Conservation (phyloP, 495 filamentous ascomycete species). For the Saxophila tyrrhenica region DNA sequence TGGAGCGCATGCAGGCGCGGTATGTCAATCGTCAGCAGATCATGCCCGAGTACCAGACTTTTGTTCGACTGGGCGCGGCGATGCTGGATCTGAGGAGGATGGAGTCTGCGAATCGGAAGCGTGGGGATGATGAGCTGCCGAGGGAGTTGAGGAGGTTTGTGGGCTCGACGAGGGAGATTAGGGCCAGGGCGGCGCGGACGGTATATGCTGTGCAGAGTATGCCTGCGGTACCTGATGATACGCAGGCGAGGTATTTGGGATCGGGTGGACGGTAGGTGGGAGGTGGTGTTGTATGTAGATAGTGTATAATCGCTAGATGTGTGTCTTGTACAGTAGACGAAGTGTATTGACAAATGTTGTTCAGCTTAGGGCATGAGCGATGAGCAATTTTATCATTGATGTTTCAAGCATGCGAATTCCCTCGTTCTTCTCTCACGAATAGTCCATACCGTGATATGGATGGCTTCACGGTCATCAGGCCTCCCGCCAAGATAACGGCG, state of each 20-base stretch:
- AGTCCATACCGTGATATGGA: too few species aligned
- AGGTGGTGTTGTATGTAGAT: too few species aligned
- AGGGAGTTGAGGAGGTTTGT: conserved; percentile 14
- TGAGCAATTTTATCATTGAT: too few species aligned
- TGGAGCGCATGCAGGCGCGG: conserved; percentile 17
- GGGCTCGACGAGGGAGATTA: conserved; percentile 15
- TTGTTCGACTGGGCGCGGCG: conserved; percentile 43
- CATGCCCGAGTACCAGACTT: conserved; percentile 36
- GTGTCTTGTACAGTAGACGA: neutral
- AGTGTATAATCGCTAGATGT: neutral
- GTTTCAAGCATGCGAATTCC: too few species aligned
- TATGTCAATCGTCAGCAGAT: conserved; percentile 36
- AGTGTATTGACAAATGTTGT: neutral
- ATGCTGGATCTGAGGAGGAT: conserved; percentile 34
- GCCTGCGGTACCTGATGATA: conserved; percentile 35
- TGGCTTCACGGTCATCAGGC: neutral
- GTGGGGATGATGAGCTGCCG: neutral
- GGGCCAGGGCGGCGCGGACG: conserved; percentile 37
- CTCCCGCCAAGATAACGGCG: neutral
- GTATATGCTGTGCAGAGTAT: conserved; percentile 42
- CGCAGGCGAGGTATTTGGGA: conserved; percentile 26
- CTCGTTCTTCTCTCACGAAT: too few species aligned
- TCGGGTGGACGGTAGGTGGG: neutral
- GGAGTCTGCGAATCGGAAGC: conserved; percentile 24
- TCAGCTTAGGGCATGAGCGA: neutral